Evolutionary conservation across 306 rosid species (phyloP).

Genomic region (Glycine latifolia): DNA sequence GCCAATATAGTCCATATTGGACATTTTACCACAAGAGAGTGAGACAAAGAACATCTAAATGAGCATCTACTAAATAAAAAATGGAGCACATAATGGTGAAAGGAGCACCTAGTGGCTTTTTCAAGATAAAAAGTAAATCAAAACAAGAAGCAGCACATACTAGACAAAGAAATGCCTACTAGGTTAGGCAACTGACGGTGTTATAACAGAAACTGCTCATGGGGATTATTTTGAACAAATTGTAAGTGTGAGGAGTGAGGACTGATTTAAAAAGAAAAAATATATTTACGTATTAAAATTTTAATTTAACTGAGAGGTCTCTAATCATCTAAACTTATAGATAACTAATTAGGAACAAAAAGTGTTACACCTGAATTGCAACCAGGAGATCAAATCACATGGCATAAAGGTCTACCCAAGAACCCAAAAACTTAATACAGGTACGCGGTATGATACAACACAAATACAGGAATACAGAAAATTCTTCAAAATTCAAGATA

Average conservation of each 20-base stretch:
- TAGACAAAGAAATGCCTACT: conserved; percentile 5
- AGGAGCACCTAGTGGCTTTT: conserved; percentile 9
- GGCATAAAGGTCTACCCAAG: conserved; percentile 22
- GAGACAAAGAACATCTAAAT: background rate
- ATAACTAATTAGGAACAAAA: conserved; percentile 3
- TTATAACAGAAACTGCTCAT: background rate
- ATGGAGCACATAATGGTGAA: background rate
- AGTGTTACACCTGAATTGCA: background rate
- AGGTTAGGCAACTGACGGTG: background rate
- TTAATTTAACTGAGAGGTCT: background rate
- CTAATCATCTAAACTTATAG: conserved; percentile 18
- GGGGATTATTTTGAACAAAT: background rate
- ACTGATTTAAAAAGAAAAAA: background rate
- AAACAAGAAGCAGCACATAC: background rate
- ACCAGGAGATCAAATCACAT: background rate
- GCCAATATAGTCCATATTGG: background rate
- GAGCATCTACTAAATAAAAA: background rate
- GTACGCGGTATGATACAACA: background rate
- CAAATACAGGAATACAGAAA: background rate
- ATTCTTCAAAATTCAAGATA: conserved; percentile 1
- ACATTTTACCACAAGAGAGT: background rate
- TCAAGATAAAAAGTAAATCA: background rate
- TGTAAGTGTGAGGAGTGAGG: background rate
- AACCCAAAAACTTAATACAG: background rate
- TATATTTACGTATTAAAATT: background rate